Conservation (phyloP, 192 early-diverging fungal species). For the Phlyctochytrium bullatum region DNA sequence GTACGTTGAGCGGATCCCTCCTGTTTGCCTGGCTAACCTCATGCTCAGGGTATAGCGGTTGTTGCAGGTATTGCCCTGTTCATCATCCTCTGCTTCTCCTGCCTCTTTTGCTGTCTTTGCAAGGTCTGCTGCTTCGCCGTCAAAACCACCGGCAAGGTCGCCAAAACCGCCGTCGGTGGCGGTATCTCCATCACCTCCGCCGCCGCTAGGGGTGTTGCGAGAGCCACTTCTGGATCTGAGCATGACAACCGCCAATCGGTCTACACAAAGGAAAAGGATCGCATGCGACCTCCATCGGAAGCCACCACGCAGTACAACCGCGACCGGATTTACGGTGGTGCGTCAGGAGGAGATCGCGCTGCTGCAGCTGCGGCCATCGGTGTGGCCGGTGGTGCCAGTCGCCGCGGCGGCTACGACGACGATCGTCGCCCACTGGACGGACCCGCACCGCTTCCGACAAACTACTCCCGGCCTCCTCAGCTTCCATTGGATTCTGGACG, state of each 20-base stretch:
- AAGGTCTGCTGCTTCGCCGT: slow-evolving; percentile 1
- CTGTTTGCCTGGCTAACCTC: neutral
- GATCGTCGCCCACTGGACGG: neutral
- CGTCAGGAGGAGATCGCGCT: neutral
- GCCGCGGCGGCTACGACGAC: neutral
- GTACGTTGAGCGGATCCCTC: neutral
- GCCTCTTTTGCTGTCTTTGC: neutral
- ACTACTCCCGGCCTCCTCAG: neutral
- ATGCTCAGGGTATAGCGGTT: neutral
- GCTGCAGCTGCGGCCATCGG: neutral
- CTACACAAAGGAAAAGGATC: neutral
- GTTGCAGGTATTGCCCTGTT: neutral
- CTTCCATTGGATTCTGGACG: neutral
- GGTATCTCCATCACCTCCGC: neutral
- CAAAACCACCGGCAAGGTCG: neutral
- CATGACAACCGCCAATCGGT: neutral
- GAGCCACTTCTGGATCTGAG: neutral
- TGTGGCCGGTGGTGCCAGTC: neutral
- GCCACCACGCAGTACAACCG: neutral
- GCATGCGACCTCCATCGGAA: neutral
- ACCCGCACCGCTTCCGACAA: neutral
- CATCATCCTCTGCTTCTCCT: slow-evolving; percentile 1
- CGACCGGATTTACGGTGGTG: neutral
- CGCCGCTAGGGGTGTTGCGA: neutral
- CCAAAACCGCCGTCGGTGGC: neutral